Base-by-base conservation (phyloP, 2,329 filamentous ascomycete genomes). In the Diatrype stigma region DNA sequence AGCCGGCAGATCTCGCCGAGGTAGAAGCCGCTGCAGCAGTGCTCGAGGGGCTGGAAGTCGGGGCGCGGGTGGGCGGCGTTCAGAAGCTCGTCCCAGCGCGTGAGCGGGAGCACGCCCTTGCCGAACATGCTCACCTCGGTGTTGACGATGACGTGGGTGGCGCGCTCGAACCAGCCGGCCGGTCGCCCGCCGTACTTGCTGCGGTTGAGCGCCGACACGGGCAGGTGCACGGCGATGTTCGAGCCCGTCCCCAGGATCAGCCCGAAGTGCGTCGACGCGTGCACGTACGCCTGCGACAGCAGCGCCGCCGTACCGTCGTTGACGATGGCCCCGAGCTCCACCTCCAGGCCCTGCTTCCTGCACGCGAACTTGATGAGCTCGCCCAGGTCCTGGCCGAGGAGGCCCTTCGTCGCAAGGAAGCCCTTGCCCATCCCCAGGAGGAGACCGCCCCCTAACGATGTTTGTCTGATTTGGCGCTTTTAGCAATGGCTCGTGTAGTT, bases 81-180 rank as follows among this genome's bases (percentile, higher is more conserved):
- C 14, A 87, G 68, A 5, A 69, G 63, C 17, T 67, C 63, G 56
- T 87, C 84, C 83, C 84, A 87, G 56, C 74, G 75, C 3, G 83
- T 86, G 49, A 80, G 58, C 6, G 83, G 82, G 23, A 86, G 67
- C 46, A 84, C 74, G 51, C 70, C 77, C 47, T 74, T 70, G 14
- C 84, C 84, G 61, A 85, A 86, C 82, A 87, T 86, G 58, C 82
- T 79, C 32, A 86, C 66, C 64, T 87, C 84, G 1, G 82, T 86
- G 64, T 87, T 87, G 58, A 87, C 77, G 53, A 87, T 80, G 51
- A 86, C 81, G 57, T 86, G 80, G 51, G 74, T 79, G 4, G 81
- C 82, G 19, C 72, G 70, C 21, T 78, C 72, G 59, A 81, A 80
- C 82, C 83, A 86, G 30, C 66, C 67, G 6, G 68, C 63, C 0